Conservation (phyloP, 2,329 filamentous ascomycete genomes). For the Mycocentrospora acerina region DNA sequence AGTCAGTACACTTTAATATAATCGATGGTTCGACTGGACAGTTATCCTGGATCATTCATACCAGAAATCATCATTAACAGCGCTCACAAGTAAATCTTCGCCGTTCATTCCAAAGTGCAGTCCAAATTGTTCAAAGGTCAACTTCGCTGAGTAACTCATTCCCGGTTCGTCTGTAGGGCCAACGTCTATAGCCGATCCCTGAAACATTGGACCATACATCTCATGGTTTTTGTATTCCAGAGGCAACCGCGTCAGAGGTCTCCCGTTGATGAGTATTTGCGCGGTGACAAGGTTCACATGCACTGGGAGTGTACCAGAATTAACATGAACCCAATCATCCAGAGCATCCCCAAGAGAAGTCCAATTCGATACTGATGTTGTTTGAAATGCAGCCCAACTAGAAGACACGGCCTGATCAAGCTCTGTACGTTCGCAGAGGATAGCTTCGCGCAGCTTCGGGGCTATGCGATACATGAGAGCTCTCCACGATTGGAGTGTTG, state of each 20-base stretch:
- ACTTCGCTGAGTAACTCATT: constrained; percentile 47
- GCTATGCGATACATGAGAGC: constrained; percentile 18
- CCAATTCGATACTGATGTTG: constrained; percentile 10
- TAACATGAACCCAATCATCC: constrained; percentile 38
- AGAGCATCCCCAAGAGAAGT: constrained; percentile 3
- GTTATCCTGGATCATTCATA: too few species aligned
- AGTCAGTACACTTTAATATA: not conserved
- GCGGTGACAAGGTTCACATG: constrained; percentile 56
- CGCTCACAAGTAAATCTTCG: constrained; percentile 24
- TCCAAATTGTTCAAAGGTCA: constrained; percentile 11
- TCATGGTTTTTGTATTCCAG: constrained; percentile 45
- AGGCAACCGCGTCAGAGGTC: constrained; percentile 53
- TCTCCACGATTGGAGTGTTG: constrained; percentile 19
- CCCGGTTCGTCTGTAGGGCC: constrained; percentile 43
- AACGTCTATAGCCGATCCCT: constrained; percentile 44
- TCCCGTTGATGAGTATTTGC: constrained; percentile 55
- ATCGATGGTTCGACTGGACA: too few species aligned
- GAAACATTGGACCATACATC: constrained; percentile 51
- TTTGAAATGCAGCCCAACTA: constrained; percentile 25
- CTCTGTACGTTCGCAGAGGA: constrained; percentile 4
- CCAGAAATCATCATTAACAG: constrained; percentile 1
- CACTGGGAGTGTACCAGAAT: constrained; percentile 8
- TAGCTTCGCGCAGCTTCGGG: constrained; percentile 3
- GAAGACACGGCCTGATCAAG: constrained; percentile 17
- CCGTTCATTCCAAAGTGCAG: constrained; percentile 42